Conservation (phyloP, 164 flowering plant species). For the Kingdonia uniflora region DNA sequence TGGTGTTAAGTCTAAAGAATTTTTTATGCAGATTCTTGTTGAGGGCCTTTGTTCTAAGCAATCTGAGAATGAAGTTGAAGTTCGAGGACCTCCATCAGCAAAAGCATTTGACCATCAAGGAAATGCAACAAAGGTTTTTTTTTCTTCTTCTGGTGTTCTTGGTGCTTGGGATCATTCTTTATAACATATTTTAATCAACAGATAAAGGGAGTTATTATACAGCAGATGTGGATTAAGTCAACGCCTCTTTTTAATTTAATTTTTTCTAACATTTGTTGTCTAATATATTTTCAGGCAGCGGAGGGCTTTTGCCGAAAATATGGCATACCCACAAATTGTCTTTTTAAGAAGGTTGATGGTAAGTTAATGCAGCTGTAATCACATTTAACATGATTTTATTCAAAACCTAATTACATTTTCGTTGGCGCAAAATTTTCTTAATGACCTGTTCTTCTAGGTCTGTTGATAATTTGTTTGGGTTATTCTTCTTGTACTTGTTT, state of each 20-base stretch:
- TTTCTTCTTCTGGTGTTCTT: background rate
- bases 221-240: too few species aligned
- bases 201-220: background rate
- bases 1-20: background rate
- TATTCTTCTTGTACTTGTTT: too few species aligned
- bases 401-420: too few species aligned
- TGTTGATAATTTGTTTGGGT: too few species aligned
- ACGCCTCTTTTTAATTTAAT: too few species aligned
- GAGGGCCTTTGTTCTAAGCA: slow-evolving; percentile 61
- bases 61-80: slow-evolving; percentile 60
- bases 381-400: background rate
- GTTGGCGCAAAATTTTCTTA: too few species aligned
- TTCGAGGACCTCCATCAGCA: slow-evolving; percentile 89
- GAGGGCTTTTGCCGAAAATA: slow-evolving; percentile 93
- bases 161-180: background rate
- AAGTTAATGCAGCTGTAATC: slow-evolving; percentile 12
- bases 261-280: background rate
- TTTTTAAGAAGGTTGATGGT: slow-evolving; percentile 71
- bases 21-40: slow-evolving; percentile 46
- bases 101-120: slow-evolving; percentile 85
- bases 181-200: background rate
- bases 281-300: slow-evolving; percentile 50
- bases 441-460: too few species aligned
- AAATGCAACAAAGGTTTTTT: slow-evolving; percentile 77
- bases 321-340: slow-evolving; percentile 33